A percentile compares a stretch with the other conserved stretches of the same genome.
These are phyloP conservation scores for Haematococcus lacustris DNA, from an alignment of 139 green algal genomes.

Conservation along the genomic window DNA sequence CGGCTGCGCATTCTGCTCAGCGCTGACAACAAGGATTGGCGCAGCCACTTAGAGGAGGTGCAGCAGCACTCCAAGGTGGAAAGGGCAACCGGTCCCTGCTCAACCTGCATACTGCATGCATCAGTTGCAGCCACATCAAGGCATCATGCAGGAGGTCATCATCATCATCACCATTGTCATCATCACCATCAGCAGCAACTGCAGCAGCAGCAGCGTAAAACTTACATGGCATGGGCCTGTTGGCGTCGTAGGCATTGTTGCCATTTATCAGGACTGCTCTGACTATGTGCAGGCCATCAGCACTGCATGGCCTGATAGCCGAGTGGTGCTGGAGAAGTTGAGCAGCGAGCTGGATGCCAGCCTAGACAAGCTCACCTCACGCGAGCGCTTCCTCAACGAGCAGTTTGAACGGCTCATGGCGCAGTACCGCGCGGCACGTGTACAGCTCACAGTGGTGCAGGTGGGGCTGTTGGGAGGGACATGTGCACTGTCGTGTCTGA, in stretches of 20 bases:
- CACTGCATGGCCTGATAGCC: slow-evolving; percentile 35
- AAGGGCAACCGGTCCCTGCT: too few relatives aligned
- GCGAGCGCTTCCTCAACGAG: slow-evolving; percentile 64
- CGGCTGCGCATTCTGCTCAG: slow-evolving; percentile 51
- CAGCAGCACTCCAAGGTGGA: slow-evolving; percentile 42
- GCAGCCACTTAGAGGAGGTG: slow-evolving; percentile 62
- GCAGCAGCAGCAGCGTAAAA: too few relatives aligned
- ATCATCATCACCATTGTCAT: too few relatives aligned
- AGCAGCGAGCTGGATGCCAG: slow-evolving; percentile 32
- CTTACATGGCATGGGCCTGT: too few relatives aligned
- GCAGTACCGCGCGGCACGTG: slow-evolving; percentile 45
- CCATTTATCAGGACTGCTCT: too few relatives aligned
- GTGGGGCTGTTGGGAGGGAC: slow-evolving; percentile 8
- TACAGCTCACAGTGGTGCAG: slow-evolving; percentile 41
- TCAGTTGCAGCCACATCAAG: too few relatives aligned
- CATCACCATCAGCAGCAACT: too few relatives aligned
- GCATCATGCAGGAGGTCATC: neutral
- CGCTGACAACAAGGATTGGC: slow-evolving; percentile 66
- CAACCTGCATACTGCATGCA: too few relatives aligned
- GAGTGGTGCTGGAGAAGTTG: slow-evolving; percentile 39
- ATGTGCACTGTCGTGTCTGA: neutral
- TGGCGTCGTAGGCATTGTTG: too few relatives aligned
- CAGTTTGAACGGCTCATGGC: slow-evolving; percentile 54
- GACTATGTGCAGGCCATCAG: slow-evolving; percentile 34
- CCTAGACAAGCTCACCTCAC: slow-evolving; percentile 61